Evolutionary conservation across 257 asterid genomes (phyloP).

Genomic region (Solanum bulbocastanum): DNA sequence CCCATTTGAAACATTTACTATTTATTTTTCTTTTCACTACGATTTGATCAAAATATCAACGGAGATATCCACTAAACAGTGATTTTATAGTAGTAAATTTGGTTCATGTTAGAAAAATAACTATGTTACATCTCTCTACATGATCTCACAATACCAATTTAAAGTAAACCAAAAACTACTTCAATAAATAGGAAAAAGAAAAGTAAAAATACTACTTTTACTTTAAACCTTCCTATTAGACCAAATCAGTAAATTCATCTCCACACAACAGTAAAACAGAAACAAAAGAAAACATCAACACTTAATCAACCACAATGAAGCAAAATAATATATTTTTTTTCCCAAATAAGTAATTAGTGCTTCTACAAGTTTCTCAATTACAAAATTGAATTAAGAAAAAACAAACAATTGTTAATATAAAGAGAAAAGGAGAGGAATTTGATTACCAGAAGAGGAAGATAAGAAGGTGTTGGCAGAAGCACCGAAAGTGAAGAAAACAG

Average conservation of each 20-base stretch:
- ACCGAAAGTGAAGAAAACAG: conserved; percentile 11
- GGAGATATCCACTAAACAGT: no score
- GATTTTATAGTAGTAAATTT: no score
- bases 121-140: not conserved
- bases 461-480: conserved; percentile 41
- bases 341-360: not conserved
- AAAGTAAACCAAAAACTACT: not conserved
- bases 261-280: not conserved
- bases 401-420: not conserved
- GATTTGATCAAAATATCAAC: not conserved
- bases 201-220: not conserved
- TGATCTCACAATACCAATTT: not conserved
- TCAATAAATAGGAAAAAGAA: not conserved
- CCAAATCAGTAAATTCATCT: not conserved
- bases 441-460: conserved; percentile 22
- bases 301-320: not conserved
- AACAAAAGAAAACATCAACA: not conserved
- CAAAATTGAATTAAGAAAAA: not conserved
- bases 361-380: not conserved
- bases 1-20: not conserved
- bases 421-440: not conserved
- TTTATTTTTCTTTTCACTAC: no score
- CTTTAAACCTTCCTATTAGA: no score
- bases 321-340: no score
- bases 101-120: not conserved